Evolutionary conservation across 1,284 basidiomycete genomes (phyloP).

Genomic region (Schizophyllum commune): DNA sequence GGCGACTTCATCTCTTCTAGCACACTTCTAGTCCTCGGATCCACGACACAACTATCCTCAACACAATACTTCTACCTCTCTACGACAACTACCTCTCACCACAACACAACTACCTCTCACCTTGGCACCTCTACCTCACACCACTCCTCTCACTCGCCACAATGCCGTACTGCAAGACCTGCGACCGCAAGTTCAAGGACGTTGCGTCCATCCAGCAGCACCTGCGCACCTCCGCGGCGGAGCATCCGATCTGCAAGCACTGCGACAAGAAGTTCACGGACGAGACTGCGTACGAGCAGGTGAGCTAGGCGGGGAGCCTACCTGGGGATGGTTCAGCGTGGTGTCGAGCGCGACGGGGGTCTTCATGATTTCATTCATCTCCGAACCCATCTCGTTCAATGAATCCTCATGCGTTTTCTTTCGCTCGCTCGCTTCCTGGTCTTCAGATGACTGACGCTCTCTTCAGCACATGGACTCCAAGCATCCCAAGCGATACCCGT

Average conservation of each 20-base stretch:
- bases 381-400: no score
- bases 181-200: not conserved
- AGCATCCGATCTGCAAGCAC: not conserved
- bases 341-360: no score
- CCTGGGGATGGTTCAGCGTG: not conserved
- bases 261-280: not conserved
- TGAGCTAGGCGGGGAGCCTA: conserved; percentile 8
- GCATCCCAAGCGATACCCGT: not conserved
- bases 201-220: not conserved
- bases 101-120: no score
- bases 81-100: no score
- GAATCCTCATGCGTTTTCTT: no score
- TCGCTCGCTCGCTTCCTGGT: no score
- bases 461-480: not conserved
- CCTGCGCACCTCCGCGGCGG: not conserved
- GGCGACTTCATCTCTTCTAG: no score
- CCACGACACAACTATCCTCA: no score
- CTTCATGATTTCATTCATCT: no score
- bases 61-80: no score
- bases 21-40: no score
- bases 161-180: not conserved
- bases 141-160: not conserved
- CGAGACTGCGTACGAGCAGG: not conserved
- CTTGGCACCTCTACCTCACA: not conserved
- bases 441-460: not conserved